Evolutionary conservation across 2,329 filamentous ascomycete species (phyloP).

Genomic region (Sphaerulina populicola): DNA sequence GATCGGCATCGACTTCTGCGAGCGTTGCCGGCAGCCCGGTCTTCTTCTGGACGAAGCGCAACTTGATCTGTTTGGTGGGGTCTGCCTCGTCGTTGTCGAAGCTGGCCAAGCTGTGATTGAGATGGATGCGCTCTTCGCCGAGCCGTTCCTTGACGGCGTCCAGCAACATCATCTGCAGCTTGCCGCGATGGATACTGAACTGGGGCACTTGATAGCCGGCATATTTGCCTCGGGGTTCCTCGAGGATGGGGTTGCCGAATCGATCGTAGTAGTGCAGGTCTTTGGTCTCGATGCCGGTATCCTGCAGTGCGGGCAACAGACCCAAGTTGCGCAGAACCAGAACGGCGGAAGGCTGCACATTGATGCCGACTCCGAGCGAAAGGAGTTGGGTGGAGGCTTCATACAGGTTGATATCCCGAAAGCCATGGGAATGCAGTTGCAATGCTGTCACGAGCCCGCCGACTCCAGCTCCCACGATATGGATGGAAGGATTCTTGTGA

Average conservation of each 20-base stretch:
- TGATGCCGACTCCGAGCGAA: slow-evolving; percentile 42
- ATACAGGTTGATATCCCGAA: slow-evolving; percentile 42
- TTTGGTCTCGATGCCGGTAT: slow-evolving; percentile 36
- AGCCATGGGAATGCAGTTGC: slow-evolving; percentile 45
- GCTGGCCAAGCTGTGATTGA: slow-evolving; percentile 34
- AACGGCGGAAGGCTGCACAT: slow-evolving; percentile 42
- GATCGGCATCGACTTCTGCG: slow-evolving; percentile 29
- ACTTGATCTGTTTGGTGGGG: slow-evolving; percentile 12
- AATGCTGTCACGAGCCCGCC: slow-evolving; percentile 50
- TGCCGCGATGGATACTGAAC: slow-evolving; percentile 41
- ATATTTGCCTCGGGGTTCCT: slow-evolving; percentile 36
- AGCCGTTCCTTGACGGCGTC: slow-evolving; percentile 38
- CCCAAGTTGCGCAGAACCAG: slow-evolving; percentile 40
- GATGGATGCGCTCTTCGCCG: slow-evolving; percentile 34
- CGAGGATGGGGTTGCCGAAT: slow-evolving; percentile 39
- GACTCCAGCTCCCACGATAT: slow-evolving; percentile 44
- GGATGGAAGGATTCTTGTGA: slow-evolving; percentile 26
- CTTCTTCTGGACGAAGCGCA: slow-evolving; percentile 13
- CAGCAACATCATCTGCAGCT: slow-evolving; percentile 41
- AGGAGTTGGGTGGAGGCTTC: slow-evolving; percentile 38
- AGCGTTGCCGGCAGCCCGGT: slow-evolving; percentile 24
- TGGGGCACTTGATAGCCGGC: slow-evolving; percentile 41
- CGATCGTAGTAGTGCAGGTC: slow-evolving; percentile 42
- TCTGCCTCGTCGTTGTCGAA: slow-evolving; percentile 33
- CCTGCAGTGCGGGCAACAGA: slow-evolving; percentile 35